A percentile compares a stretch with the other conserved stretches of the same genome.
Evolutionary conservation across 1,284 basidiomycete species (phyloP).

Genomic region (Megacollybia platyphylla): DNA sequence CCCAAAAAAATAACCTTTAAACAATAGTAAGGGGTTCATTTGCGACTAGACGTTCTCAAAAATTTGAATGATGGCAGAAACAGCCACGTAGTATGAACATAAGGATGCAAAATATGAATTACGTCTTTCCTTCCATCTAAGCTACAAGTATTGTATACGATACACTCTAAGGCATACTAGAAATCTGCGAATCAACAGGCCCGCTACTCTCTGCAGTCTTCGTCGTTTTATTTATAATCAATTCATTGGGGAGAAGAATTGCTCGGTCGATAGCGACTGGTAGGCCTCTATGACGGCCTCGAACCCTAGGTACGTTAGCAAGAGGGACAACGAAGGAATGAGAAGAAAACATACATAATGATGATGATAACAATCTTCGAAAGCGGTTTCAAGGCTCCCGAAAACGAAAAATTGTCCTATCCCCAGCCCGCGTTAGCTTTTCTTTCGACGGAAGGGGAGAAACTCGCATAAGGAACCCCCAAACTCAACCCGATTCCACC

Average conservation of each 20-base stretch:
- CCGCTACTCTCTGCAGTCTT: too few relatives aligned
- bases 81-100: too few relatives aligned
- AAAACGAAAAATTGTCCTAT: conserved; percentile 49
- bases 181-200: too few relatives aligned
- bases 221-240: conserved; percentile 7
- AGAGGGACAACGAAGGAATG: neutral
- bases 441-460: neutral
- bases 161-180: too few relatives aligned
- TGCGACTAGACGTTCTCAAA: too few relatives aligned
- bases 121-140: too few relatives aligned
- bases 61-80: too few relatives aligned
- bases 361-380: conserved; percentile 66
- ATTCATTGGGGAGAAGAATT: conserved; percentile 60
- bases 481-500: conserved; percentile 67
- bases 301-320: conserved; percentile 56
- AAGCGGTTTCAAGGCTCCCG: conserved; percentile 50
- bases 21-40: too few relatives aligned
- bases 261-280: conserved; percentile 89
- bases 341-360: conserved; percentile 45
- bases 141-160: too few relatives aligned
- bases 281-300: conserved; percentile 84
- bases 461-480: conserved; percentile 41
- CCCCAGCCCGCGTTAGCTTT: neutral
- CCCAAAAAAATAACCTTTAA: too few relatives aligned
- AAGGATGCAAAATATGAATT: too few relatives aligned